Evolutionary conservation across 2,329 filamentous ascomycete species (phyloP), one percentile per base, ranked within the genome.

Genomic region (Fusarium stilboides): DNA sequence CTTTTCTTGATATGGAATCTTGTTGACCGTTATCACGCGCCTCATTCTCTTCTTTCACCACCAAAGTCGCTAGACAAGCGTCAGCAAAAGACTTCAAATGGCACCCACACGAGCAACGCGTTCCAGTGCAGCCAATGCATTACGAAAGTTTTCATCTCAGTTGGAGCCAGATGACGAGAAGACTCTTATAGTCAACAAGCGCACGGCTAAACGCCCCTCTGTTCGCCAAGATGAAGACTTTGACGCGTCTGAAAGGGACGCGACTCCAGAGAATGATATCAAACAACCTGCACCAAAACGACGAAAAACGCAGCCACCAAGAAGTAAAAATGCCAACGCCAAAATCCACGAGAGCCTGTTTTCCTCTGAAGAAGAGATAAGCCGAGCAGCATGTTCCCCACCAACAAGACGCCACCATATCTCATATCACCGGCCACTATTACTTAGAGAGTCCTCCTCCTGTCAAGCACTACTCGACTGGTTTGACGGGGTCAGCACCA

Each of bases 351-450:
- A 57, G 15, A 54, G 37, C 26, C 43, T 75, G 8, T 75, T 75
- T 13, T 70, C 65, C 5, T 34, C 33, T 15, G 39, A 43, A 5
- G 60, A 36, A 9, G 43, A 44, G 19, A 57, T 44, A 9, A 43
- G 20, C 26, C 47, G 49, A n/a, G 46, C 24, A 8, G 43, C 63
- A 26, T 75, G 73, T 31, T 19, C 9, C 8, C 68, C 65, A 60
- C 71, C 73, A 14, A 36, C 53, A 12, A 74, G 77, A 44, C 62
- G 45, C n/a, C 85, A 86, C 60, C 37, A 58, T 28, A 53, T 77
- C n/a, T 46, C 69, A 31, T 88, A 88, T 59, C 86, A 88, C 72
- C 78, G 79, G 4, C 86, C 86, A 1, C 76, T 84, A 6, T 78
- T 88, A 4, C 79, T 88, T 3, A 76, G 82, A 59, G 78, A 74